Evolutionary conservation across 1,284 basidiomycete species (phyloP), one percentile per base, ranked within the genome.

Genomic region (Peniophora sp.): DNA sequence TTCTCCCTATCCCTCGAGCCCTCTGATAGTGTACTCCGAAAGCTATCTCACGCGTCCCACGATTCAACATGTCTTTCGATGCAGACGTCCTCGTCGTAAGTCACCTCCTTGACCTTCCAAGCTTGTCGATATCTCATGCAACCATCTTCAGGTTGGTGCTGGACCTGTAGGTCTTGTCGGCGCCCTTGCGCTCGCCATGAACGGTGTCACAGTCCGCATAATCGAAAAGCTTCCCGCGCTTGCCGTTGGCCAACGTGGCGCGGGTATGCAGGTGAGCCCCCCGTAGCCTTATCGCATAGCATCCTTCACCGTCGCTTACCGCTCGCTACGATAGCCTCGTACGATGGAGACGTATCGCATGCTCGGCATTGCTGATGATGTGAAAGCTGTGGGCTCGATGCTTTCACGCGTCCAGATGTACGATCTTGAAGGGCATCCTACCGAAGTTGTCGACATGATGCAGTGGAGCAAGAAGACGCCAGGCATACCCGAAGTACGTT

Each of bases 141-240:
- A 32, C 12, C 27, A 32, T 32, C 5, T 22, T 23, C 24, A 65
- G 63, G 54, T 59, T 23, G 63, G 63, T 9, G 58, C 57, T 20
- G 63, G 63, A 1, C 63, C 62, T 1, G 51, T 56, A 1, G 62
- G 62, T 5, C 56, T 65, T 9, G 51, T 59, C 3, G 48, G 52
- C 2, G 63, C 62, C 12, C 55, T 65, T 10, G 52, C 54, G 2
- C 55, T 65, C 22, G 52, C 47, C 11, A 50, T 60, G 54, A 58
- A 64, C 45, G 58, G 58, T 37, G 51, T 64, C 0, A 52, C 65
- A 2, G 64, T 71, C 11, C 68, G 68, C 17, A 62, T 71, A 36
- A 61, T 73, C 22, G 62, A 70, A 14, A 73, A 68, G 48, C 50
- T 51, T 3, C 17, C 44, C 8, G 8, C 48, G 3, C 36, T 39